Evolutionary conservation across 139 green algal species (phyloP), one percentile per base, ranked within the genome.

Genomic region (Cymbomonas tetramitiformis): DNA sequence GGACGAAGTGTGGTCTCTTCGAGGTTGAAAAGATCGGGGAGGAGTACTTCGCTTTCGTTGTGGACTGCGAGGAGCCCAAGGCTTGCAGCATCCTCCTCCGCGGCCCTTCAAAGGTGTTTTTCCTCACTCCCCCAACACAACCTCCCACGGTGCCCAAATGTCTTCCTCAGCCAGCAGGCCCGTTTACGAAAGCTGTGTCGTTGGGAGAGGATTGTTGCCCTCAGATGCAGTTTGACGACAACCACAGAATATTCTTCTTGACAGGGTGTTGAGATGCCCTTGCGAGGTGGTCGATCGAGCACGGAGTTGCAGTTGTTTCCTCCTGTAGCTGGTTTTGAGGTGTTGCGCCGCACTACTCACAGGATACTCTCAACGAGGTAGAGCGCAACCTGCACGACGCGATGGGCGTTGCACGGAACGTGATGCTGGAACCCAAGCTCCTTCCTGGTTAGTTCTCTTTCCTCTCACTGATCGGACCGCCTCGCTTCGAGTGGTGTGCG

Each of bases 31-130:
- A 98, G 72, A 88, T 98, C 32, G 91, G 87, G 3, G 91, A 98
- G 55, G 91, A 98, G 76, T 98, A 90, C 79, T 98, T 87, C 73
- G 84, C 83, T 21, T 95, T 95, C 64, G 73, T 98, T n/a, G 86
- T 95, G 26, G 87, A 97, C 76, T 98, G 91, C 85, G 68, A 90
- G 53, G 79, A 85, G 21, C 91, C 91, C 38, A 96, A 97, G 72
- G 91, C 91, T 10, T 98, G 91, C 80, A 86, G 79, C 36, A 83
- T 96, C 49, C 54, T 95, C 47, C 73, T 95, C 38, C 66, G 86
- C 5, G 86, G 86, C 19, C 79, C 87, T 19, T 77, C 48, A 48
- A 93, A 88, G n/a, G n/a, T n/a, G n/a, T 23, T 21, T 23, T 12
- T 18, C 38, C 18, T 18, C 38, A 44, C 15, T 19, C 15, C 15